Base-by-base conservation (phyloP, 192 early-diverging fungal species). In the Paraglomus brasilianum region DNA sequence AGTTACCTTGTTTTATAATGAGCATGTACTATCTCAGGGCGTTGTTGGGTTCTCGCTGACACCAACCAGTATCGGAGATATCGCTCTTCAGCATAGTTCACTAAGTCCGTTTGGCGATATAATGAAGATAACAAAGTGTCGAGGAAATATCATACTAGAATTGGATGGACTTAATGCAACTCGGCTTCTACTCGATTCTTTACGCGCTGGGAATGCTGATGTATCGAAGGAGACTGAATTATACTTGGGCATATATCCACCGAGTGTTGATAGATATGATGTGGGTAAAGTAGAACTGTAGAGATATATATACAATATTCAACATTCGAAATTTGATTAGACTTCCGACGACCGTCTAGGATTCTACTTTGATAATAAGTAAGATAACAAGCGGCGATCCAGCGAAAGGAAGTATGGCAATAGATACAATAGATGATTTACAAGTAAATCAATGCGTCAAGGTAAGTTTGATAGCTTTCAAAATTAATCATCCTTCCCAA, bases 361-460 rank as follows among this genome's bases (percentile, higher is more conserved):
- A 78, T 64, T 44, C 43, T 30, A 73, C 61, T 8, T 63, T 74
- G 40, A 75, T 68, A 9, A 69, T 78, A 1, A 71, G 75, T 38
- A 78, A 75, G 51, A 80, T 86, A 56, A 80, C 79, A 44, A 82
- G 84, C n/a, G 84, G 84, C 0, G 82, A 86, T 68, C 84, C 82
- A 10, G 69, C 71, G 30, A 77, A 76, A 44, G 84, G 82, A n/a
- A 86, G 83, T 49, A 82, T 86, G 79, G 75, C 84, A 1, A 76
- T 86, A 1, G 84, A 85, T 66, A 83, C 82, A 4, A 81, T 77
- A 0, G 63, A 71, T 40, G 82, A 86, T 60, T 71, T 86, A 9
- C 50, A 71, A 46, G 70, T 74, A 8, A 82, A 82, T 5, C 84
- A 86, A 45, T 70, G 66, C 56, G 82, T 83, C 1, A 82, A 82